These are phyloP conservation scores for Penicillium paradoxum DNA, from an alignment of 495 filamentous ascomycete genomes.

Conservation along the genomic window DNA sequence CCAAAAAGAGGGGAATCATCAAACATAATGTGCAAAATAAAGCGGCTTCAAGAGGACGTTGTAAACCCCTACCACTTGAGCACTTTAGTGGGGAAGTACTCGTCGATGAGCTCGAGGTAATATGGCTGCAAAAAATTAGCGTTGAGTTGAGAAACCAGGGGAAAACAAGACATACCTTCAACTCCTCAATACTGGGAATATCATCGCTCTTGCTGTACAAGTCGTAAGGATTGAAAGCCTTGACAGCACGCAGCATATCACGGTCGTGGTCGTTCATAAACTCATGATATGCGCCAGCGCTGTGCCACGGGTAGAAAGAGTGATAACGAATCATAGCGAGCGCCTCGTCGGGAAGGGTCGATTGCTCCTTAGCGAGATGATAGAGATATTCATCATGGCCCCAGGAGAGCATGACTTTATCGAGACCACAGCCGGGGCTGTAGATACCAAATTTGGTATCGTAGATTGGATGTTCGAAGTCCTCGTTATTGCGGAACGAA, in stretches of 20 bases:
- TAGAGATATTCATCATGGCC: conserved; percentile 92
- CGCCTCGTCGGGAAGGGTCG: conserved; percentile 68
- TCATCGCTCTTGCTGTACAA: conserved; percentile 89
- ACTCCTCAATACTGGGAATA: conserved; percentile 63
- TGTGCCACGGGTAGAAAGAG: conserved; percentile 88
- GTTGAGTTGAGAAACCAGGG: not conserved
- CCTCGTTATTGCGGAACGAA: conserved; percentile 68
- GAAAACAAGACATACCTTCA: conserved; percentile 20
- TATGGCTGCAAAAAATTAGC: conserved; percentile 48
- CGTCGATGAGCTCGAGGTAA: conserved; percentile 77
- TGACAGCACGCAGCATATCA: conserved; percentile 71
- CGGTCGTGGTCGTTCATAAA: conserved; percentile 79
- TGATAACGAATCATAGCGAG: conserved; percentile 90
- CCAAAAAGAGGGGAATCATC: conserved; percentile 15
- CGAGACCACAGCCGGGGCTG: conserved; percentile 65
- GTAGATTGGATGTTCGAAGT: conserved; percentile 61
- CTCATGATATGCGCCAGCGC: conserved; percentile 66
- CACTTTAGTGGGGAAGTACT: conserved; percentile 73
- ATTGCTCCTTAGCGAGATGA: conserved; percentile 74
- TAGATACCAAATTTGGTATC: conserved; percentile 74
- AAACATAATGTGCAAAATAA: not conserved
- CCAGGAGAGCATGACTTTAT: conserved; percentile 85
- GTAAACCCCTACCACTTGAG: conserved; percentile 65
- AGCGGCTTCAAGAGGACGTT: not conserved
- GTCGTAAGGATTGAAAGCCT: conserved; percentile 88